Conservation (phyloP, 2,329 filamentous ascomycete genomes). For the Calonectria montana region DNA sequence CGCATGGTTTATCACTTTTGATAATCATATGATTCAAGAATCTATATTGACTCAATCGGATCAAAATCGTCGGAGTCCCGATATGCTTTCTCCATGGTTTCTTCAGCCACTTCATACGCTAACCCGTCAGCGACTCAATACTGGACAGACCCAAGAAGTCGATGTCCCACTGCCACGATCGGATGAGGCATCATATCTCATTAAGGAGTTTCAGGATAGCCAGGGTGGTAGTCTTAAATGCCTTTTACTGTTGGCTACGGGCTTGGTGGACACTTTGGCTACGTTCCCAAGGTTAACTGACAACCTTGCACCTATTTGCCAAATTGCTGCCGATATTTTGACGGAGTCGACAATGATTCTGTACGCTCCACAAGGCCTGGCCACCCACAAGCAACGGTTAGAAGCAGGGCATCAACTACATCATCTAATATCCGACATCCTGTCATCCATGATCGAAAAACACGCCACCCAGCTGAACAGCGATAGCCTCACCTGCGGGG, state of each 20-base stretch:
- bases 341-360: constrained; percentile 43
- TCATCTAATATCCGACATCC: constrained; percentile 52
- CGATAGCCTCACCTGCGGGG: constrained; percentile 55
- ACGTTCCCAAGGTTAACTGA: constrained; percentile 61
- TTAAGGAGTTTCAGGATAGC: constrained; percentile 57
- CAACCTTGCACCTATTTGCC: constrained; percentile 51
- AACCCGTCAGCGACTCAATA: constrained; percentile 28
- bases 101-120: constrained; percentile 56
- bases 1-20: constrained; percentile 63
- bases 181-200: constrained; percentile 47
- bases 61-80: constrained; percentile 32
- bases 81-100: constrained; percentile 50
- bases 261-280: constrained; percentile 54
- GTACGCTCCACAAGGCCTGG: constrained; percentile 29
- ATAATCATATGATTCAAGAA: constrained; percentile 46
- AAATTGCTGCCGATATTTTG: constrained; percentile 49
- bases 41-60: constrained; percentile 17
- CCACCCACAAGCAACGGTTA: constrained; percentile 48
- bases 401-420: constrained; percentile 57
- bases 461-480: constrained; percentile 62
- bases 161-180: constrained; percentile 25
- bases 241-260: constrained; percentile 56
- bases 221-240: constrained; percentile 55
- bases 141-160: constrained; percentile 26
- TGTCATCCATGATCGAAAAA: constrained; percentile 65